phyloP scores from a whole-genome alignment of 2,329 filamentous ascomycete species.

The Plenodomus tracheiphilus region DNA sequence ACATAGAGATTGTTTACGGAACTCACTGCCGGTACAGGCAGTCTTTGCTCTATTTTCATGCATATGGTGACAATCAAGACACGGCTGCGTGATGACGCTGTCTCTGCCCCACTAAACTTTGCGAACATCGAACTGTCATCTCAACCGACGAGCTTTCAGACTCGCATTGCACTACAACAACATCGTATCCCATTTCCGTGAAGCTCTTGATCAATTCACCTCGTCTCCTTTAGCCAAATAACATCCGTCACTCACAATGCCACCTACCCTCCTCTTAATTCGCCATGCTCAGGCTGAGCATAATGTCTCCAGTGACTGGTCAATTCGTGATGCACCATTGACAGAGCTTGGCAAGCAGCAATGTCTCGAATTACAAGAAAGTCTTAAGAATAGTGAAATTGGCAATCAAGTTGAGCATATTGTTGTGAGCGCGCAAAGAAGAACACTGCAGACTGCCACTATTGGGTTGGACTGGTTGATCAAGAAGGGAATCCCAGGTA shows the following conservation, averaged over 20 bases:
- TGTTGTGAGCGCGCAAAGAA: conserved; percentile 66
- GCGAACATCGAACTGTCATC: background rate
- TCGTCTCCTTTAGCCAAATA: background rate
- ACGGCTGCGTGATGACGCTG: background rate
- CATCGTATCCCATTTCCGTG: background rate
- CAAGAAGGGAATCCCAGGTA: conserved; percentile 47
- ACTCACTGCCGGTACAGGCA: background rate
- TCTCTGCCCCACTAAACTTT: background rate
- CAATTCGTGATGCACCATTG: conserved; percentile 48
- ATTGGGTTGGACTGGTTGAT: conserved; percentile 63
- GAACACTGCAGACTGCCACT: conserved; percentile 67
- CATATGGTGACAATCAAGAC: background rate
- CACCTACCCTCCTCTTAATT: conserved; percentile 52
- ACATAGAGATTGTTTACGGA: background rate
- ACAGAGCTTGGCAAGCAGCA: conserved; percentile 48
- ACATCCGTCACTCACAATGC: conserved; percentile 31
- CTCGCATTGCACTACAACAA: background rate
- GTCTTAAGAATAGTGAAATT: conserved; percentile 42
- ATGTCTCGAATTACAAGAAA: conserved; percentile 45
- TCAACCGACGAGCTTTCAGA: background rate
- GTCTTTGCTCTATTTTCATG: background rate
- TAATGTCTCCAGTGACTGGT: conserved; percentile 48
- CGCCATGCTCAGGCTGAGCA: conserved; percentile 52
- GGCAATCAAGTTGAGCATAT: conserved; percentile 57
- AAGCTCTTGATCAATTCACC: background rate